These are phyloP conservation scores for Elymus sibiricus DNA, from an alignment of 176 grass and related monocot species.

Conservation along the genomic window DNA sequence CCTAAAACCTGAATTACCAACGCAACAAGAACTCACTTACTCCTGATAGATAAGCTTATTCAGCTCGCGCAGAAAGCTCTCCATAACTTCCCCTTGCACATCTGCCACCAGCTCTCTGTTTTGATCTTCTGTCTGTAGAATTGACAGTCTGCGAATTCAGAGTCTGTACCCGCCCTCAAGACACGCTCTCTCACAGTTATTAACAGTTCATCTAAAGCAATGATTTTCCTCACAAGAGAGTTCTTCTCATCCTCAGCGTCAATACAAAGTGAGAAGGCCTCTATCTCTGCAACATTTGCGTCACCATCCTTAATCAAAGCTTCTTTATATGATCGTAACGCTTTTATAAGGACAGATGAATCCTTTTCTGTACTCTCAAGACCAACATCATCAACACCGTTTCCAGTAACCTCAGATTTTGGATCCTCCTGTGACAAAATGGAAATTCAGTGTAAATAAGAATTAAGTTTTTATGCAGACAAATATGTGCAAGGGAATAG, in stretches of 20 bases:
- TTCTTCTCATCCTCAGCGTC: neutral
- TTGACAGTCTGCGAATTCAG: neutral
- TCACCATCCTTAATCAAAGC: neutral
- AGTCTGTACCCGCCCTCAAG: neutral
- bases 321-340: neutral
- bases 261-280: neutral
- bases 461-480: neutral
- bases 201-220: neutral
- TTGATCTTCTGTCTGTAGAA: neutral
- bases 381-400: neutral
- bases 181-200: neutral
- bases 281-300: neutral
- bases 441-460: neutral
- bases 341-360: neutral
- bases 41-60: neutral
- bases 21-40: neutral
- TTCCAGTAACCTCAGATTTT: neutral
- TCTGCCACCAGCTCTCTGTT: neutral
- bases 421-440: neutral
- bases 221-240: neutral
- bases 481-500: neutral
- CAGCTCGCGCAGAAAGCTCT: neutral
- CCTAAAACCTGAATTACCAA: neutral
- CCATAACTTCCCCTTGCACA: neutral
- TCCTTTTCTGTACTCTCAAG: neutral